Evolutionary conservation across 805 yeast species (phyloP), one percentile per base, ranked within the genome.

Genomic region (Nakazawaea anatomiae): DNA sequence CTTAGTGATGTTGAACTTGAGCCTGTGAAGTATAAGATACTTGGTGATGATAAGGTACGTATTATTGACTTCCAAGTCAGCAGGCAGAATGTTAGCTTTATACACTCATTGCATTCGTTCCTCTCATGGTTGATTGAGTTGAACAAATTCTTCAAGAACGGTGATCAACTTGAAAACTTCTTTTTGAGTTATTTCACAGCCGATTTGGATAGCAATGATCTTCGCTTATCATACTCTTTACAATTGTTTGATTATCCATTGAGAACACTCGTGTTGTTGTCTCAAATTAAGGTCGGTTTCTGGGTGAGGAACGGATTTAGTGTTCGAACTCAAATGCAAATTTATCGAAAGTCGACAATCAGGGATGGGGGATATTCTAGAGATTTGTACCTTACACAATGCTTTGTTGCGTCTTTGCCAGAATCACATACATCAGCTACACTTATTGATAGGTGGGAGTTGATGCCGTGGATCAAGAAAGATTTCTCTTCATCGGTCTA

Each of bases 271-370:
- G 96, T 88, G 0, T 66, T 88, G 7, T 67, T 89, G 56, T 81
- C 96, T 0, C 97, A 94, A 60, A 87, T 92, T 7, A 85, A 88
- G 54, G 82, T 87, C 0, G 97, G 97, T 0, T 77, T 86, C 51
- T 92, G 98, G 98, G 97, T 92, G 0, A 77, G 98, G 60, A 92
- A 92, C 66, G 99, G 99, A 0, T 77, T 80, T 52, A 85, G 91
- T 40, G 82, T 89, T 5, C 75, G 86, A 40, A 82, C 83, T 29
- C 98, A 92, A 61, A 74, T 87, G 55, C 85, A 83, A 57, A 82
- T 90, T 51, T 92, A 92, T 63, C 77, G 86, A 39, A 84, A 80
- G 52, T 77, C 90, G 10, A 87, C 89, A 4, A 74, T 91, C 46
- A 73, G 97, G 50, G 97, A 91, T 55, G 80, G 81, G 54, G 96